These are phyloP conservation scores for Saccharomyces hybrid DNA, from an alignment of 1,139 yeast species.

Conservation along the genomic window DNA sequence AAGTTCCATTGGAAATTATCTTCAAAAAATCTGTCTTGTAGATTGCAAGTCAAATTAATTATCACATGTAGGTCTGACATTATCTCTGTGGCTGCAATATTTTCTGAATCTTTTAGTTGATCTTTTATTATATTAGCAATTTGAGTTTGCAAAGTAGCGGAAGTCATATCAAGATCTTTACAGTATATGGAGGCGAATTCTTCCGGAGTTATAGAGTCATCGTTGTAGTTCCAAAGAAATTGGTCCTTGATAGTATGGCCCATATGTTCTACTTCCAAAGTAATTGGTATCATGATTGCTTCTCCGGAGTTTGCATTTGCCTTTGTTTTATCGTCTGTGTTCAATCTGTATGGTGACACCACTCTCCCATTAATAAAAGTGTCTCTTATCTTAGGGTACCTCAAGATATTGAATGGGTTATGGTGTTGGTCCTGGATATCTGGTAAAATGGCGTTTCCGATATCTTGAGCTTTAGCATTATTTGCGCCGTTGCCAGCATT, in stretches of 20 bases:
- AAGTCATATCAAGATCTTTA: conserved; percentile 65
- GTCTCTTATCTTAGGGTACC: conserved; percentile 29
- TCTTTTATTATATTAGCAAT: conserved; percentile 65
- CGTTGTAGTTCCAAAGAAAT: conserved; percentile 86
- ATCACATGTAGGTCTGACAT: conserved; percentile 68
- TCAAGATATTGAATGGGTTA: conserved; percentile 25
- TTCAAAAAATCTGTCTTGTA: conserved; percentile 77
- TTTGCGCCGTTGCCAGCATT: not conserved
- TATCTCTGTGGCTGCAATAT: conserved; percentile 50
- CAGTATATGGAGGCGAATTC: conserved; percentile 75
- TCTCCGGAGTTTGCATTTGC: conserved; percentile 12
- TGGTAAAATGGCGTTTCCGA: conserved; percentile 23
- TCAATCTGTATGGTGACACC: conserved; percentile 27
- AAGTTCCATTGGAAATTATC: conserved; percentile 96
- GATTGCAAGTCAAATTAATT: conserved; percentile 71
- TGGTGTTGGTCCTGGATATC: conserved; percentile 26
- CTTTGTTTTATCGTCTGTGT: conserved; percentile 7
- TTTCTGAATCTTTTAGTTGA: conserved; percentile 70
- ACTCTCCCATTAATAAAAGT: conserved; percentile 29
- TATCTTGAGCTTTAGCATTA: conserved; percentile 12
- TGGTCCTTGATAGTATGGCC: conserved; percentile 63
- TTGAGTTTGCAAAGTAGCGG: conserved; percentile 45
- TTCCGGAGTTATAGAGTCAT: conserved; percentile 70
- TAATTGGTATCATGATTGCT: conserved; percentile 62
- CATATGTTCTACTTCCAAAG: conserved; percentile 65